Conservation (phyloP, 805 yeast genomes). For the Yarrowia hollandica region DNA sequence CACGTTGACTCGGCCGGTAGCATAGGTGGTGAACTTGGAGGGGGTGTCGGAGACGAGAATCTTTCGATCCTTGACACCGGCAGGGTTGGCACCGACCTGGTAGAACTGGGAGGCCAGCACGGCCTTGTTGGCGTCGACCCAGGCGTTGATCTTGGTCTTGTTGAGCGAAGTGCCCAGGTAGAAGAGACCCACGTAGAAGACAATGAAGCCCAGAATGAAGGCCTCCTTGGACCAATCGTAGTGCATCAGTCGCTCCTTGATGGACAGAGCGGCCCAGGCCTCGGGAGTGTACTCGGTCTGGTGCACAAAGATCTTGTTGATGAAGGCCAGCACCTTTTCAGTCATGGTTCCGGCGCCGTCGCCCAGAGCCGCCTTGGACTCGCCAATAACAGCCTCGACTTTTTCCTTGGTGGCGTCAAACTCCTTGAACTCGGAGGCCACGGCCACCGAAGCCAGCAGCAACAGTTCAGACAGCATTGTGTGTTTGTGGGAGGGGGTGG, state of each 20-base stretch:
- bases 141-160: conserved; percentile 52
- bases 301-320: conserved; percentile 31
- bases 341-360: neutral
- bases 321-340: conserved; percentile 16
- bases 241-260: conserved; percentile 55
- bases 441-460: conserved; percentile 7
- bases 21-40: conserved; percentile 66
- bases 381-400: conserved; percentile 8
- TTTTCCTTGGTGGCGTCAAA: conserved; percentile 21
- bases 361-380: conserved; percentile 7
- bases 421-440: conserved; percentile 24
- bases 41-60: conserved; percentile 62
- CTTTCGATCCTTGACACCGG: conserved; percentile 37
- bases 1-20: conserved; percentile 84
- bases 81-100: conserved; percentile 59
- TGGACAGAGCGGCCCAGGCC: conserved; percentile 58
- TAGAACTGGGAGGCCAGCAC: conserved; percentile 67
- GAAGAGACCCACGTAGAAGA: conserved; percentile 52
- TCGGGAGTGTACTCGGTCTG: conserved; percentile 39
- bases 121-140: conserved; percentile 53
- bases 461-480: neutral
- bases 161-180: conserved; percentile 62
- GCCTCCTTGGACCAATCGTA: conserved; percentile 81
- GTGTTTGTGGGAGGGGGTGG: too few relatives aligned
- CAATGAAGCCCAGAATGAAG: conserved; percentile 53